Conservation (phyloP, 2,329 filamentous ascomycete genomes). For the Diaporthe eres region DNA sequence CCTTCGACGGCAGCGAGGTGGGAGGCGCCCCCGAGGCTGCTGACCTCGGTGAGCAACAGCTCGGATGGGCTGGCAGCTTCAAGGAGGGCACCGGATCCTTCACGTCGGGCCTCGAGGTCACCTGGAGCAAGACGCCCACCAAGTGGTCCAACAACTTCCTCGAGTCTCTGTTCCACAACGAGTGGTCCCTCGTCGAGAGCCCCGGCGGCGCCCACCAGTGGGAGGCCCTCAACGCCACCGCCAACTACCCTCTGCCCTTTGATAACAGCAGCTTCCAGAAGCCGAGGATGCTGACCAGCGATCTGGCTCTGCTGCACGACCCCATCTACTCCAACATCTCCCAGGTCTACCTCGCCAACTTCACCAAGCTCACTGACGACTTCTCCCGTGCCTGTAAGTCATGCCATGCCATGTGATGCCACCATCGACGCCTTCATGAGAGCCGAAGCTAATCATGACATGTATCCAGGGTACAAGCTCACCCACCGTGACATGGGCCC, state of each 20-base stretch:
- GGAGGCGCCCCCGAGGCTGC: conserved; percentile 74
- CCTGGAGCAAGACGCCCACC: conserved; percentile 80
- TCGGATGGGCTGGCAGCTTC: conserved; percentile 78
- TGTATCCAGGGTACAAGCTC: conserved; percentile 72
- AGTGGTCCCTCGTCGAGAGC: conserved; percentile 79
- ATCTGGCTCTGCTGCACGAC: conserved; percentile 78
- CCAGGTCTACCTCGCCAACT: conserved; percentile 75
- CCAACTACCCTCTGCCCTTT: conserved; percentile 77
- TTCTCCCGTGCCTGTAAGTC: conserved; percentile 74
- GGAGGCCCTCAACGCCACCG: conserved; percentile 75
- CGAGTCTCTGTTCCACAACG: conserved; percentile 79
- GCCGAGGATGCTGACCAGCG: conserved; percentile 80
- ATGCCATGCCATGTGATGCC: background rate
- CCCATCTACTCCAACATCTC: conserved; percentile 80
- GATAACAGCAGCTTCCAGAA: conserved; percentile 77
- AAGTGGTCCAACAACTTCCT: conserved; percentile 82
- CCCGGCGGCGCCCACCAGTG: conserved; percentile 82
- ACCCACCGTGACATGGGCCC: conserved; percentile 83
- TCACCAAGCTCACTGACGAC: conserved; percentile 74
- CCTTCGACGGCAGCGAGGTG: conserved; percentile 68
- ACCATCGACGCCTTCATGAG: too few species aligned
- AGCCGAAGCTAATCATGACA: background rate
- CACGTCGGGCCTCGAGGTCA: conserved; percentile 81
- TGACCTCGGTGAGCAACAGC: conserved; percentile 72
- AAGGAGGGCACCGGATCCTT: conserved; percentile 76